Conservation (phyloP, 352 stramenopile genomes). For the Phytophthora constricta region DNA sequence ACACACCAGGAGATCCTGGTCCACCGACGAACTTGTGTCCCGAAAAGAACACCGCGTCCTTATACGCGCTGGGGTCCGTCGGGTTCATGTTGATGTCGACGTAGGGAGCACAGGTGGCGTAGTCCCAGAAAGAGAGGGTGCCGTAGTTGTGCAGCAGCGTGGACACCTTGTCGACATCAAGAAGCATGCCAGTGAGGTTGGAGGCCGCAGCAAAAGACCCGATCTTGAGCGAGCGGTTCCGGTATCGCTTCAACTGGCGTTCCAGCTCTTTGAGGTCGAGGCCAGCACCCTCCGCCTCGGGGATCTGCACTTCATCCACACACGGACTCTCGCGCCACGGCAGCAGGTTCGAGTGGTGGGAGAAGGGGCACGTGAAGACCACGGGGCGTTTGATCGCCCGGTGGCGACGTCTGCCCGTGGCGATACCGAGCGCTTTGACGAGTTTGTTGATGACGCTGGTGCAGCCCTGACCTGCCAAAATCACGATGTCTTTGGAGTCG, state of each 20-base stretch:
- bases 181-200: constrained; percentile 93
- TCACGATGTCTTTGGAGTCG: constrained; percentile 89
- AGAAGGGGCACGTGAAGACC: constrained; percentile 91
- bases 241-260: constrained; percentile 41
- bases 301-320: constrained; percentile 70
- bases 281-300: constrained; percentile 37
- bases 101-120: constrained; percentile 94
- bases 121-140: constrained; percentile 94
- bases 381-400: constrained; percentile 51
- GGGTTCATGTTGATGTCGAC: constrained; percentile 95
- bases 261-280: constrained; percentile 59
- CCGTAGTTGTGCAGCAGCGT: constrained; percentile 87
- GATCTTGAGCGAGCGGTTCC: constrained; percentile 55
- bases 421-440: constrained; percentile 54
- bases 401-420: constrained; percentile 8
- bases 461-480: constrained; percentile 89
- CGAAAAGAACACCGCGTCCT: constrained; percentile 94
- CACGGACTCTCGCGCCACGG: constrained; percentile 91
- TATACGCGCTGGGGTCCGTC: constrained; percentile 43
- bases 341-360: constrained; percentile 97
- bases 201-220: constrained; percentile 90
- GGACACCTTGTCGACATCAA: constrained; percentile 84
- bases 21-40: constrained; percentile 96
- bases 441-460: constrained; percentile 80
- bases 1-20: constrained; percentile 88